A percentile compares a stretch with the other conserved stretches of the same genome.
Conservation (phyloP, 345 rosid species). For the Ricinus communis region DNA sequence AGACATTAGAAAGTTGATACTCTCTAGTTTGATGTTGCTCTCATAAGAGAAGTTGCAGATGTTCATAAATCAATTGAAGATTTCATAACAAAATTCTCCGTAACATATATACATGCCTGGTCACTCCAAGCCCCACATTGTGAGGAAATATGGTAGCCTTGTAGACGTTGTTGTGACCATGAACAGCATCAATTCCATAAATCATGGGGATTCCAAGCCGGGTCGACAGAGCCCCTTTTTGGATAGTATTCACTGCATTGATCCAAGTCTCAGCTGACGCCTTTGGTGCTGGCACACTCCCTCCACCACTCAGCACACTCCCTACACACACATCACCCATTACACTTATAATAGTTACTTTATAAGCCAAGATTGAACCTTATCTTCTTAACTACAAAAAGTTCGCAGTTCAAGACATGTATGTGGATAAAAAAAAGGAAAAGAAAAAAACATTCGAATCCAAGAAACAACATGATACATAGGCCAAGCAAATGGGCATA, state of each 20-base stretch:
- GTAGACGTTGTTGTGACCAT: conserved; percentile 33
- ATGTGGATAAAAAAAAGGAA: too few relatives aligned
- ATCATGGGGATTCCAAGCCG: conserved; percentile 33
- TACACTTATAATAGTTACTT: neutral
- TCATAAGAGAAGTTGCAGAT: neutral
- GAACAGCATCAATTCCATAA: conserved; percentile 35
- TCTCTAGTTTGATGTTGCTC: neutral
- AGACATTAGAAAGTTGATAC: too few relatives aligned
- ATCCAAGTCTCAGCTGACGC: conserved; percentile 29
- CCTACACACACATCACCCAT: conserved; percentile 7
- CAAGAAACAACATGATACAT: neutral
- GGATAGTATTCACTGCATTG: conserved; percentile 19
- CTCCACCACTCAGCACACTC: conserved; percentile 31
- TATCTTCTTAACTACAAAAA: neutral
- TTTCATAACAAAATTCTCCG: neutral
- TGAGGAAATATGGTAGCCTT: conserved; percentile 33
- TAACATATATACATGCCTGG: conserved; percentile 20
- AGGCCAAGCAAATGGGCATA: neutral
- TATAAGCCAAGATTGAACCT: neutral
- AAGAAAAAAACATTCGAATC: neutral
- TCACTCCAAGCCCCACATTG: conserved; percentile 32
- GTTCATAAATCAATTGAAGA: neutral
- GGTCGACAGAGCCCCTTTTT: conserved; percentile 25
- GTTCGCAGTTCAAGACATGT: too few relatives aligned
- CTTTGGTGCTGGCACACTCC: conserved; percentile 27